These are phyloP conservation scores for Pseudocercospora pini-densiflorae DNA, from an alignment of 2,329 filamentous ascomycete species.

Conservation along the genomic window DNA sequence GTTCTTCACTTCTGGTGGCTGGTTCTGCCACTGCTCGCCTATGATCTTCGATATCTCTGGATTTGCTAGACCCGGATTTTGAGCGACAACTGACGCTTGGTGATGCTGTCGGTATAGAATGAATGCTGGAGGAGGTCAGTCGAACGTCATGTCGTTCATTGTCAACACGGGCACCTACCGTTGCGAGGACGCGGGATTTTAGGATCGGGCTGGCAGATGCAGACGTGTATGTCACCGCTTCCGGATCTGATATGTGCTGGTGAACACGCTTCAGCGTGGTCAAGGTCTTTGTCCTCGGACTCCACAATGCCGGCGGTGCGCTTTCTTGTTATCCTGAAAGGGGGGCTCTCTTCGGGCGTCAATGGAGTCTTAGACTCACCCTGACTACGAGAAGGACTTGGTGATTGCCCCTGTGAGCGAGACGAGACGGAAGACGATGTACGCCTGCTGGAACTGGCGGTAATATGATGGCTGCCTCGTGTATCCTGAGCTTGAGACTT, in stretches of 20 bases:
- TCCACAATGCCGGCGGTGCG: conserved; percentile 39
- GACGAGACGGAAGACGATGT: conserved; percentile 38
- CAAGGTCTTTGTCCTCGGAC: conserved; percentile 37
- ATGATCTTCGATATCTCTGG: conserved; percentile 98
- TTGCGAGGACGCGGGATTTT: conserved; percentile 74
- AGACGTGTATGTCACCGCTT: conserved; percentile 59
- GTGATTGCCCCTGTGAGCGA: conserved; percentile 36
- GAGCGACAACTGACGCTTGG: conserved; percentile 77
- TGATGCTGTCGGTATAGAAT: conserved; percentile 96
- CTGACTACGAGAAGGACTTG: conserved; percentile 31
- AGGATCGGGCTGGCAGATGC: conserved; percentile 71
- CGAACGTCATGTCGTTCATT: background rate
- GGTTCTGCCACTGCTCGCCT: conserved; percentile 85
- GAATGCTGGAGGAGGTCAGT: conserved; percentile 70
- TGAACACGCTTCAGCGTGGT: conserved; percentile 27
- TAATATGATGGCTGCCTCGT: conserved; percentile 29
- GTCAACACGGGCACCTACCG: conserved; percentile 55
- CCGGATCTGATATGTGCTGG: conserved; percentile 37
- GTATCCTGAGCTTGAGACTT: conserved; percentile 38
- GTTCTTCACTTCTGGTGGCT: conserved; percentile 74
- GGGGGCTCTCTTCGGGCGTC: conserved; percentile 43
- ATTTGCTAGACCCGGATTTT: conserved; percentile 89
- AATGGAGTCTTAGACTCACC: conserved; percentile 38
- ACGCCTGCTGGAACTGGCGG: conserved; percentile 31
- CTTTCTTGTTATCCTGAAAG: conserved; percentile 40